These are phyloP conservation scores for Mycena rosella DNA, from an alignment of 768 basidiomycete species.

Conservation along the genomic window DNA sequence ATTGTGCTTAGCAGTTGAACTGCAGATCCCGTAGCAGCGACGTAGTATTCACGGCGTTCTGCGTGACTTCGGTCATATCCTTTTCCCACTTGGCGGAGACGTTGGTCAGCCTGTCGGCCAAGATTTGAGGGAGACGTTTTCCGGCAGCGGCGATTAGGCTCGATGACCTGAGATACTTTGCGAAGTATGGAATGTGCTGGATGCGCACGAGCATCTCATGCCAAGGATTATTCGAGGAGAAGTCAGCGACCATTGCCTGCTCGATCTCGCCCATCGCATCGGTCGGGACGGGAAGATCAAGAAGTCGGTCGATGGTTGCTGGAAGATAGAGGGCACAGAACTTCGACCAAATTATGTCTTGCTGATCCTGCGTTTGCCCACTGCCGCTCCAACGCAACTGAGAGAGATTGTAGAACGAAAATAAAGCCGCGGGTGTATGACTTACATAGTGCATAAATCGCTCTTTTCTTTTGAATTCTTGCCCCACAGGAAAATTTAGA, in stretches of 20 bases:
- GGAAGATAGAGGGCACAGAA: conserved; percentile 40
- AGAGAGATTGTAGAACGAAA: neutral
- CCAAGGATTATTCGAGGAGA: conserved; percentile 33
- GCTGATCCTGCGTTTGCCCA: conserved; percentile 18
- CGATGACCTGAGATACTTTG: conserved; percentile 37
- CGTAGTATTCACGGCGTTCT: conserved; percentile 17
- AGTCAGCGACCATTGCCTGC: conserved; percentile 1
- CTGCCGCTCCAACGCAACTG: conserved; percentile 21
- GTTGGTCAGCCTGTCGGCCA: conserved; percentile 34
- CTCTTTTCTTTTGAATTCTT: conserved; percentile 12
- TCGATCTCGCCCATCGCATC: neutral
- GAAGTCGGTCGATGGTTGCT: conserved; percentile 33
- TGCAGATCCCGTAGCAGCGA: conserved; percentile 11
- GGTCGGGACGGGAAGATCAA: conserved; percentile 28
- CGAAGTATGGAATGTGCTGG: conserved; percentile 41
- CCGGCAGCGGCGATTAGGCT: conserved; percentile 35
- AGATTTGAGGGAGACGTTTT: conserved; percentile 29
- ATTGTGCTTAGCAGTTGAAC: conserved; percentile 32
- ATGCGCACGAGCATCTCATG: conserved; percentile 35
- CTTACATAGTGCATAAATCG: conserved; percentile 18
- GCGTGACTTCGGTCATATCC: conserved; percentile 8
- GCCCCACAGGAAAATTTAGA: conserved; percentile 10
- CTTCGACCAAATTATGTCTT: conserved; percentile 32
- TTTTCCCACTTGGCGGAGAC: conserved; percentile 32
- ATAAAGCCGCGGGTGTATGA: neutral